These are phyloP conservation scores for Cordyceps cateniannulata DNA, from an alignment of 2,329 filamentous ascomycete species.

Conservation along the genomic window DNA sequence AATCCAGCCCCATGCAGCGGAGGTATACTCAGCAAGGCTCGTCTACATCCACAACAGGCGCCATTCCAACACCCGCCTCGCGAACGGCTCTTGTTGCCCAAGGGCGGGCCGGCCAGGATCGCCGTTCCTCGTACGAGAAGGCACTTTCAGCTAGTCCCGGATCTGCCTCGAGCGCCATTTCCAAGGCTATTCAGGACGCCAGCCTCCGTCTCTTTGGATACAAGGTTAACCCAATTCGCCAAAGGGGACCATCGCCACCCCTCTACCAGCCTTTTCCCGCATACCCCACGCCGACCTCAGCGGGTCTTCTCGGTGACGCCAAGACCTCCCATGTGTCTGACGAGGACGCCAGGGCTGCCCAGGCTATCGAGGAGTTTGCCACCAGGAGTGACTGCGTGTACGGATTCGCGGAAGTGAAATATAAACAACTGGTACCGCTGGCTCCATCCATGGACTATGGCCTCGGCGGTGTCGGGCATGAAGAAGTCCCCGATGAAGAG, in stretches of 20 bases:
- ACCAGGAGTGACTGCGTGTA: conserved; percentile 94
- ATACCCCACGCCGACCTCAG: conserved; percentile 62
- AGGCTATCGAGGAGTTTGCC: conserved; percentile 84
- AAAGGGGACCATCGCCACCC: conserved; percentile 65
- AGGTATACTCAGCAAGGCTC: conserved; percentile 72
- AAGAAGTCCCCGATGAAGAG: conserved; percentile 51
- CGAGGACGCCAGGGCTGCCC: conserved; percentile 72
- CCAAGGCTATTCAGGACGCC: conserved; percentile 90
- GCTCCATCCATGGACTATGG: conserved; percentile 71
- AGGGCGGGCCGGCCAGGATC: conserved; percentile 64
- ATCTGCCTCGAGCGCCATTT: conserved; percentile 84
- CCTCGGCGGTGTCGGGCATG: conserved; percentile 54
- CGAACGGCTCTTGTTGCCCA: conserved; percentile 68
- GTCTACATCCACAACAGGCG: conserved; percentile 62
- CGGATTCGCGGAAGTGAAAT: conserved; percentile 97
- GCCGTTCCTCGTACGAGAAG: conserved; percentile 75
- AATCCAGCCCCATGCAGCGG: conserved; percentile 60
- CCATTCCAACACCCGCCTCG: conserved; percentile 59
- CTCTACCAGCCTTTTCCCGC: conserved; percentile 77
- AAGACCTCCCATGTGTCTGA: conserved; percentile 53
- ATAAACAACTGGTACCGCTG: conserved; percentile 88
- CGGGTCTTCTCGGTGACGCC: conserved; percentile 61
- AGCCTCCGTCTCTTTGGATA: conserved; percentile 69
- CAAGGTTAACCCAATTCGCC: conserved; percentile 59
- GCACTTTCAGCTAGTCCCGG: conserved; percentile 59